phyloP scores from a whole-genome alignment of 345 rosid genomes.

The Rhizophora mangle region DNA sequence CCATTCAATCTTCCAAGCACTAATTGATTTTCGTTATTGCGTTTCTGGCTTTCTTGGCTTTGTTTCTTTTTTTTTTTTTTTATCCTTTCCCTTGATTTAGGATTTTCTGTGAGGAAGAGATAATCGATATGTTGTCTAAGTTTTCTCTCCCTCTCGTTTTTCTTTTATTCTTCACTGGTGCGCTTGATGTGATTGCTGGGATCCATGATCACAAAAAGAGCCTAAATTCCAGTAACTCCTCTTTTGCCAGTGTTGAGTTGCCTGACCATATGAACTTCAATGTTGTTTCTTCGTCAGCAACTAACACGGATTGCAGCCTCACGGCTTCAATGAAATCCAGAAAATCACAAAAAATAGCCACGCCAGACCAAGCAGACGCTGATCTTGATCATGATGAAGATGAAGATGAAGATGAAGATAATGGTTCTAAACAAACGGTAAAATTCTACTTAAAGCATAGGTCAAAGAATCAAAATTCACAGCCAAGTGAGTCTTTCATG shows the following conservation, averaged over 20 bases:
- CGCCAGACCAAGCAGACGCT: constrained; percentile 3
- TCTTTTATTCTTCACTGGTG: constrained; percentile 32
- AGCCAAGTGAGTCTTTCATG: constrained; percentile 41
- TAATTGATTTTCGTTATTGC: neutral
- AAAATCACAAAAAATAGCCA: constrained; percentile 18
- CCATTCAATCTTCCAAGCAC: neutral
- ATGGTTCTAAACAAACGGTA: constrained; percentile 31
- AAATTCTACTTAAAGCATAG: constrained; percentile 66
- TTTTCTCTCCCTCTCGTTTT: constrained; percentile 31
- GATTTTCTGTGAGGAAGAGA: constrained; percentile 20
- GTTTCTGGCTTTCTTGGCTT: neutral
- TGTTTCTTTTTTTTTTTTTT: neutral
- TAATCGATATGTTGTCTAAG: constrained; percentile 50
- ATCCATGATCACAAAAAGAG: constrained; percentile 26
- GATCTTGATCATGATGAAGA: neutral
- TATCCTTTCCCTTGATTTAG: constrained; percentile 12
- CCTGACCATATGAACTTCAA: constrained; percentile 66
- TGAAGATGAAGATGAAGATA: neutral
- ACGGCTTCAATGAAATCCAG: constrained; percentile 31
- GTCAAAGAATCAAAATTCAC: constrained; percentile 24
- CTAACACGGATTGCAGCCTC: constrained; percentile 49
- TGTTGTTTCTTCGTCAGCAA: constrained; percentile 59
- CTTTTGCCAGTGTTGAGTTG: constrained; percentile 59
- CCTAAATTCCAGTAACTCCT: constrained; percentile 38
- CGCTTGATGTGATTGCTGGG: constrained; percentile 35